Base-by-base conservation (phyloP, 345 rosid species). In the Abelmoschus esculentus region DNA sequence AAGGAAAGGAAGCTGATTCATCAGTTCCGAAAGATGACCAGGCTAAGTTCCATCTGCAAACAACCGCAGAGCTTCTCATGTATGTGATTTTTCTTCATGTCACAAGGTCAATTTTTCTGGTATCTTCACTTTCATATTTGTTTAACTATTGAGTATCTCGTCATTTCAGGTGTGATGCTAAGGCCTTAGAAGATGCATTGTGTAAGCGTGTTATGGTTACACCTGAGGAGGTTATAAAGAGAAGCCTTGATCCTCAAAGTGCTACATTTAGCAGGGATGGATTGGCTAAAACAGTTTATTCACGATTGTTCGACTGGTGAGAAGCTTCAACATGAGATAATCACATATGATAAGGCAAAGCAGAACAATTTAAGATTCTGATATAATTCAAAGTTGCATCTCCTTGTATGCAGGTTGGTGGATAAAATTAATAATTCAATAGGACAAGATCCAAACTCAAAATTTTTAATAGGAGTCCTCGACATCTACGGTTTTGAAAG, bases 141-240 rank as follows among this genome's bases (percentile, higher is more conserved):
- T n/a, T 57, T 55, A 64, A 34, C 11, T 32, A 38, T 22, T 59
- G 28, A 32, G 28, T 71, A 29, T 22, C 56, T 47, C 49, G 63
- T 54, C 26, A 28, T 77, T 79, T 69, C 74, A 92, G 98, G 96
- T 90, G 97, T 68, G 93, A 93, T 80, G 63, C 77, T 29, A 71
- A 59, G 32, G 96, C 80, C 59, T 81, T 93, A 78, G 97, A 93
- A 86, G 98, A 93, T 75, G 98, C 98, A 18, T 76, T 93, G 59
- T 89, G 96, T 65, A 93, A 93, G 78, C 98, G 97, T 81, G 90
- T 93, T 60, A 93, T 93, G 98, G 62, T 93, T 81, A 93, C 98
- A 22, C 98, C 98, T 0, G 98, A 93, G 82, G 98, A 93, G 80
- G 93, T 90, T 63, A 93, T 93, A 53, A 93, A 89, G 79, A 83